Percentiles rank a stretch among this genome's conserved stretches.
Evolutionary conservation across 2,329 filamentous ascomycete species (phyloP).

Genomic region (Alternaria metachromatica): DNA sequence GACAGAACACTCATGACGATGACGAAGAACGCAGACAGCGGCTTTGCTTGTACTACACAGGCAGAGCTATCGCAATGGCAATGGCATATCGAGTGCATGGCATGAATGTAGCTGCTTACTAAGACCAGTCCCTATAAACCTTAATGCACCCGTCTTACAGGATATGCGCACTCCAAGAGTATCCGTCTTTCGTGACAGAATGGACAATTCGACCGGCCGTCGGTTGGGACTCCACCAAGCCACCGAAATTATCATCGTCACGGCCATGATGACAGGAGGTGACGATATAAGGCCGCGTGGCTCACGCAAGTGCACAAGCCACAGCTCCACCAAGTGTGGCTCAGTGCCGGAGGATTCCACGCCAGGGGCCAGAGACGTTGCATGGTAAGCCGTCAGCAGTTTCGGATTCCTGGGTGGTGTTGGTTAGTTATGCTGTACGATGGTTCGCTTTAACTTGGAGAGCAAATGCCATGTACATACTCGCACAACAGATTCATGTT

Average conservation of each 20-base stretch:
- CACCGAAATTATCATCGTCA: not conserved
- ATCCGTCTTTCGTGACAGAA: not conserved
- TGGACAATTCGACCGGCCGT: not conserved
- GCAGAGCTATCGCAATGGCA: not conserved
- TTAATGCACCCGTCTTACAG: not conserved
- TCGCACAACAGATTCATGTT: not conserved
- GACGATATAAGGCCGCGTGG: not conserved
- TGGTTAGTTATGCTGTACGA: not conserved
- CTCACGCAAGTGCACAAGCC: constrained; percentile 8
- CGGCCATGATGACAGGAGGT: not conserved
- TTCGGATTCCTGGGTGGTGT: constrained; percentile 3
- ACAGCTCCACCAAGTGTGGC: constrained; percentile 14
- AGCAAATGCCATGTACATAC: not conserved
- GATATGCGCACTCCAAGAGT: not conserved
- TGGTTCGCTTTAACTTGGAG: not conserved
- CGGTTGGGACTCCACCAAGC: not conserved
- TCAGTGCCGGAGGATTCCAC: not conserved
- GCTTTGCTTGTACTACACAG: not conserved
- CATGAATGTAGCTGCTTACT: not conserved
- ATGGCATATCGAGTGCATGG: not conserved
- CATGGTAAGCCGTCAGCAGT: constrained; percentile 13
- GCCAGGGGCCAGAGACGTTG: constrained; percentile 9
- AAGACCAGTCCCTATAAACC: not conserved
- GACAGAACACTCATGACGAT: not conserved
- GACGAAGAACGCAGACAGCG: not conserved